Conservation (phyloP, 441 rosid species). For the Codiaeum variegatum region DNA sequence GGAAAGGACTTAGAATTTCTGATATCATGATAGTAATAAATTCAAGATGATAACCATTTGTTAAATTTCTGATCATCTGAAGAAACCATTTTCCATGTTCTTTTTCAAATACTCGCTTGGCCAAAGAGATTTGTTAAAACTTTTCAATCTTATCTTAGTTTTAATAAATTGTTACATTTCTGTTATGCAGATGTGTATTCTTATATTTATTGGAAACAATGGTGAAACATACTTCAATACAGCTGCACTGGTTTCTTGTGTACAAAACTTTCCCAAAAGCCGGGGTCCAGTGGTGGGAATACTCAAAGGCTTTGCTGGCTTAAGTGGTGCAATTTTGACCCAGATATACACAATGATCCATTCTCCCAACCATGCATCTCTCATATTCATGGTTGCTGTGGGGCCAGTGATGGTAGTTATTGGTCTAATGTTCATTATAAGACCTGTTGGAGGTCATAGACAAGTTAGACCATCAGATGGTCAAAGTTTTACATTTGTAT, state of each 20-base stretch:
- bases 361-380: constrained; percentile 69
- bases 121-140: neutral
- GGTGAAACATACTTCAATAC: constrained; percentile 98
- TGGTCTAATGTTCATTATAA: constrained; percentile 71
- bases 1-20: neutral
- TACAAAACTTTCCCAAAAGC: constrained; percentile 92
- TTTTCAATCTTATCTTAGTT: constrained; percentile 9
- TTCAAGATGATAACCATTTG: neutral
- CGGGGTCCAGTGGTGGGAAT: constrained; percentile 96
- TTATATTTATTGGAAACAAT: constrained; percentile 81
- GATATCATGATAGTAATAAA: neutral
- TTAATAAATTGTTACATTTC: constrained; percentile 14
- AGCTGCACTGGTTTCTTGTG: constrained; percentile 83
- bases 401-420: constrained; percentile 77
- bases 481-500: constrained; percentile 59
- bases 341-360: constrained; percentile 74
- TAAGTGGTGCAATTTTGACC: constrained; percentile 91
- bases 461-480: constrained; percentile 68
- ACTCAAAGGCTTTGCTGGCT: constrained; percentile 95
- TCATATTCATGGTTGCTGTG: constrained; percentile 93
- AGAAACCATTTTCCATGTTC: neutral
- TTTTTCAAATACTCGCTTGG: neutral
- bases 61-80: neutral
- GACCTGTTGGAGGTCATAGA: constrained; percentile 92
- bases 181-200: constrained; percentile 70